These are phyloP conservation scores for Mortierella sp. DNA, from an alignment of 371 early-diverging fungal species.

Conservation along the genomic window DNA sequence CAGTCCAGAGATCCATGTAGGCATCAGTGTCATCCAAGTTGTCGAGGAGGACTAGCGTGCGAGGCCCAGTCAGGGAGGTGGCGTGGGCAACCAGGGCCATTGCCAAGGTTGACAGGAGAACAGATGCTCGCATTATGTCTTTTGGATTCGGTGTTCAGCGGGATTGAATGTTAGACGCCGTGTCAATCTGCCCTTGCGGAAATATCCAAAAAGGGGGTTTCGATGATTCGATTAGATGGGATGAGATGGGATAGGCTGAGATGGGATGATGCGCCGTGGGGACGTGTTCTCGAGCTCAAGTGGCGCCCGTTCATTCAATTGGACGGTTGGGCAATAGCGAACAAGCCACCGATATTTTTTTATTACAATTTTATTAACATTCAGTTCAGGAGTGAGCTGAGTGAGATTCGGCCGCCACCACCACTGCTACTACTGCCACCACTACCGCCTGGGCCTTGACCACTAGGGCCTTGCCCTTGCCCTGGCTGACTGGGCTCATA, in stretches of 20 bases:
- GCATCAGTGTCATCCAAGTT: constrained; percentile 61
- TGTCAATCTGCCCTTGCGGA: neutral
- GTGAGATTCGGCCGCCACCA: constrained; percentile 31
- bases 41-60: constrained; percentile 83
- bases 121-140: constrained; percentile 35
- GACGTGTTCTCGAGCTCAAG: neutral
- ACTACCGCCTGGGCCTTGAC: constrained; percentile 9
- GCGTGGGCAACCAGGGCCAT: constrained; percentile 52
- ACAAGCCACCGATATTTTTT: neutral
- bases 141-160: neutral
- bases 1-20: constrained; percentile 73
- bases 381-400: constrained; percentile 46
- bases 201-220: neutral
- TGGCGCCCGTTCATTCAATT: neutral
- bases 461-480: constrained; percentile 14
- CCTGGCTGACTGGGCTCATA: constrained; percentile 9
- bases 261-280: constrained; percentile 6
- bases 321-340: neutral
- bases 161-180: constrained; percentile 2
- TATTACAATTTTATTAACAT: neutral
- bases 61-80: constrained; percentile 66
- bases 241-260: neutral
- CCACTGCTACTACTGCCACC: constrained; percentile 9
- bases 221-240: neutral
- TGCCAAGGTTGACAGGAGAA: constrained; percentile 47